Evolutionary conservation across 176 grass and related monocot species (phyloP).

Genomic region (Rhynchospora pubera): DNA sequence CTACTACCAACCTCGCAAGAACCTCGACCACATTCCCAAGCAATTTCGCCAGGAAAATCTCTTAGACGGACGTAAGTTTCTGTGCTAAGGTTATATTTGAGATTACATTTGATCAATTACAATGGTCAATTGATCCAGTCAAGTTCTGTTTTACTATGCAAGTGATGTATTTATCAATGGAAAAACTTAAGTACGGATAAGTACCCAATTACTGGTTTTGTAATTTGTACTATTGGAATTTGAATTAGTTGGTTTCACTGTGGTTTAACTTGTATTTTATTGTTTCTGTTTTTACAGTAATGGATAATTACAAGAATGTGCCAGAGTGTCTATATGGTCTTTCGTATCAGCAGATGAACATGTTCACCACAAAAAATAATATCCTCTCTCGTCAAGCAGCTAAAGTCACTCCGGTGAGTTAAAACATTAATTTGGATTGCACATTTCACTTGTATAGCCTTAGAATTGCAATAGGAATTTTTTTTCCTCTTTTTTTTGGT

Average conservation of each 20-base stretch:
- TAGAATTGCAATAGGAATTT: not conserved
- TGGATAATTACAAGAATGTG: conserved; percentile 68
- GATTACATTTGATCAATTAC: too few relatives aligned
- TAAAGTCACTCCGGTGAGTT: conserved; percentile 55
- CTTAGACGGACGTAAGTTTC: conserved; percentile 54
- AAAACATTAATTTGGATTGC: not conserved
- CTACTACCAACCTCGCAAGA: conserved; percentile 27
- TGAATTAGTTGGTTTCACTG: not conserved
- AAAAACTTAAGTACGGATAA: not conserved
- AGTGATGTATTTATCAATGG: not conserved
- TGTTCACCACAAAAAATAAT: conserved; percentile 70
- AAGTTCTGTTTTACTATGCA: too few relatives aligned
- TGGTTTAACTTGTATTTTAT: not conserved
- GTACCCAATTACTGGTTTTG: not conserved
- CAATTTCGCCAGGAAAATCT: conserved; percentile 82
- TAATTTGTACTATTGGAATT: not conserved
- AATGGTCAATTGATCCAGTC: not conserved
- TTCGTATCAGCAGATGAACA: conserved; percentile 53
- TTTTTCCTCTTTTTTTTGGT: not conserved
- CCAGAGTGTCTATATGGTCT: conserved; percentile 72
- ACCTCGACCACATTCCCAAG: conserved; percentile 68
- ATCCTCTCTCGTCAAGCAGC: conserved; percentile 43
- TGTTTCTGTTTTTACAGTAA: conserved; percentile 44
- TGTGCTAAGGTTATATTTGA: not conserved
- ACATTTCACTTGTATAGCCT: not conserved